A percentile compares a stretch with the other conserved stretches of the same genome.
phyloP scores from a whole-genome alignment of 192 early-diverging fungal genomes.

The Coemansia sp. region DNA sequence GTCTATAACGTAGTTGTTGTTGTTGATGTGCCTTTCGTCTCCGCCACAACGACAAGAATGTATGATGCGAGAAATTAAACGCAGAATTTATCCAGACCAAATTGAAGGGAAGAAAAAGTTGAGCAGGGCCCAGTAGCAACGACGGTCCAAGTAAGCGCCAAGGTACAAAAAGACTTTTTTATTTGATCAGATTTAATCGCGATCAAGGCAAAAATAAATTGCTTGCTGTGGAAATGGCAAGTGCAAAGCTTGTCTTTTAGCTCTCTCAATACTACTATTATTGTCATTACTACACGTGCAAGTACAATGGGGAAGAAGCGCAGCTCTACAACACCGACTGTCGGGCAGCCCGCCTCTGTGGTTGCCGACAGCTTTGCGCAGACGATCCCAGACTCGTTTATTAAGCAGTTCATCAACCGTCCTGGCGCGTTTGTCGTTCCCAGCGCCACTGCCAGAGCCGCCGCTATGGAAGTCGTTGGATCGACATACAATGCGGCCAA shows the following conservation, averaged over 20 bases:
- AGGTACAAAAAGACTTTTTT: slow-evolving; percentile 25
- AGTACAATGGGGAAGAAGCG: slow-evolving; percentile 20
- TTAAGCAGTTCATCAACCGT: slow-evolving; percentile 30
- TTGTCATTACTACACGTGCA: not conserved
- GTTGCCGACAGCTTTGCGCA: slow-evolving; percentile 16
- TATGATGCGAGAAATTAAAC: not conserved
- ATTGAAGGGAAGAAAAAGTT: slow-evolving; percentile 5
- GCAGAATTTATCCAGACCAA: not conserved
- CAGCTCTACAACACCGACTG: not conserved
- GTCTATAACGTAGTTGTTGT: not conserved
- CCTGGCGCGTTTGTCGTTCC: slow-evolving; percentile 49
- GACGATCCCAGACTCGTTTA: slow-evolving; percentile 44
- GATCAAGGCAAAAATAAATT: slow-evolving; percentile 1
- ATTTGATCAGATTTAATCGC: slow-evolving; percentile 5
- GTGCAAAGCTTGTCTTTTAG: not conserved
- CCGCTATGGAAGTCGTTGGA: slow-evolving; percentile 50
- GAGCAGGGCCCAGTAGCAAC: not conserved
- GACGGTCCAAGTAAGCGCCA: too few relatives aligned
- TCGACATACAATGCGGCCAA: slow-evolving; percentile 51
- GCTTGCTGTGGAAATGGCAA: not conserved
- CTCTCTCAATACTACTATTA: slow-evolving; percentile 7
- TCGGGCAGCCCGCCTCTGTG: not conserved
- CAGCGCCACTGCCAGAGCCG: slow-evolving; percentile 23
- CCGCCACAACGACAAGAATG: not conserved
- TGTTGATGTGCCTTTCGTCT: not conserved